A percentile compares a stretch with the other conserved stretches of the same genome.
Conservation (phyloP, 2,329 filamentous ascomycete genomes). For the Epichloe sp. region DNA sequence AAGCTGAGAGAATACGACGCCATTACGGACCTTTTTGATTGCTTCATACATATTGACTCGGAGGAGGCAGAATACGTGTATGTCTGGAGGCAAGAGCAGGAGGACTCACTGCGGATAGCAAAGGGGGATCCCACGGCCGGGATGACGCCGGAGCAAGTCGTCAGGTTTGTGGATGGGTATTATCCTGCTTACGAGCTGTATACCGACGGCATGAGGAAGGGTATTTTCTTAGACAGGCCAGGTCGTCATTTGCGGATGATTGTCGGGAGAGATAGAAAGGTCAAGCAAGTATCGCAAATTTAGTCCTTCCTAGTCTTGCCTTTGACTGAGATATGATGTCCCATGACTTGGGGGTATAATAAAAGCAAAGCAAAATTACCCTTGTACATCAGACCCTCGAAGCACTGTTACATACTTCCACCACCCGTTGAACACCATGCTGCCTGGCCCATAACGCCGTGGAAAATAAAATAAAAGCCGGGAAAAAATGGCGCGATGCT, state of each 20-base stretch:
- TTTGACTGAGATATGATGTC: background rate
- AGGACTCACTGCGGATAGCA: conserved; percentile 50
- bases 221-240: conserved; percentile 37
- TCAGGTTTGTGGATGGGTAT: conserved; percentile 56
- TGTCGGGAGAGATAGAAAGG: conserved; percentile 45
- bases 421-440: conserved; percentile 1
- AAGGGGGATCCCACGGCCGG: conserved; percentile 47
- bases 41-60: conserved; percentile 52
- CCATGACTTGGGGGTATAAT: background rate
- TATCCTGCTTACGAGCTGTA: conserved; percentile 64
- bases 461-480: background rate
- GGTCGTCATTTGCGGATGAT: conserved; percentile 48
- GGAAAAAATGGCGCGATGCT: background rate
- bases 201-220: conserved; percentile 42
- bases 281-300: conserved; percentile 16
- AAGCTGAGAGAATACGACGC: conserved; percentile 32
- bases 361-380: conserved; percentile 4
- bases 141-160: conserved; percentile 73
- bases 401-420: background rate
- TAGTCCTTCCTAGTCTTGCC: background rate
- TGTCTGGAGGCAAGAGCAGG: conserved; percentile 71
- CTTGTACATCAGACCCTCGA: background rate
- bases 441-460: background rate
- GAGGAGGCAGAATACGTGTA: conserved; percentile 66
- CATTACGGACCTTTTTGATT: conserved; percentile 36